Conservation (phyloP, 2,329 filamentous ascomycete genomes). For the Plenodomus tracheiphilus region DNA sequence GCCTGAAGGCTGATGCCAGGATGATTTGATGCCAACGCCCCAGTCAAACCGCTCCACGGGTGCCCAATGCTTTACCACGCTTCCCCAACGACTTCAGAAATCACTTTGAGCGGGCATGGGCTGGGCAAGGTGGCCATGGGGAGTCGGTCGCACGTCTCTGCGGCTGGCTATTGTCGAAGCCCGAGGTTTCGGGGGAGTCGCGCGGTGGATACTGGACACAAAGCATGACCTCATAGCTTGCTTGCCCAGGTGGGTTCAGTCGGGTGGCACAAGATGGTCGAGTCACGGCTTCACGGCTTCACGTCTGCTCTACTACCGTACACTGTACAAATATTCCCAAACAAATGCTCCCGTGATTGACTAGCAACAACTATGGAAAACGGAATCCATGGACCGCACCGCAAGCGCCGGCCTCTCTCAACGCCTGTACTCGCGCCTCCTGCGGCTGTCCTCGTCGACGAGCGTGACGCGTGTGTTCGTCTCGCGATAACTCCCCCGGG, state of each 20-base stretch:
- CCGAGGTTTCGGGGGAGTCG: too few species aligned
- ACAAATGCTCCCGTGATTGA: too few species aligned
- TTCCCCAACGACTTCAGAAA: constrained; percentile 8
- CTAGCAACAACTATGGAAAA: too few species aligned
- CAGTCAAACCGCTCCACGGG: constrained; percentile 16
- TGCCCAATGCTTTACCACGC: constrained; percentile 20
- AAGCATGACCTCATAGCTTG: constrained; percentile 1
- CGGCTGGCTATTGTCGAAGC: too few species aligned
- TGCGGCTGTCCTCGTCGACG: constrained; percentile 25
- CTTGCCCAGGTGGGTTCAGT: background rate
- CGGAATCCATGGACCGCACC: background rate
- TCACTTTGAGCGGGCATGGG: too few species aligned
- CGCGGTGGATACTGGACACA: background rate
- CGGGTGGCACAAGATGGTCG: too few species aligned
- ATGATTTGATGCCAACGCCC: constrained; percentile 14
- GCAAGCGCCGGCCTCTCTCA: constrained; percentile 1
- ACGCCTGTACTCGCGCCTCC: constrained; percentile 30
- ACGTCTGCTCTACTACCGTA: too few species aligned
- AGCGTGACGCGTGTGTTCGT: constrained; percentile 39
- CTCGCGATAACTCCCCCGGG: constrained; percentile 31
- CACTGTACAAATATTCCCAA: too few species aligned
- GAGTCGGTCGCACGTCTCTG: too few species aligned
- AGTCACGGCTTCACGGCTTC: too few species aligned
- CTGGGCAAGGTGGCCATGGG: too few species aligned
- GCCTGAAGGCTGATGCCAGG: constrained; percentile 18